Base-by-base conservation (phyloP, 768 basidiomycete genomes). In the Rubroboletus satanas region DNA sequence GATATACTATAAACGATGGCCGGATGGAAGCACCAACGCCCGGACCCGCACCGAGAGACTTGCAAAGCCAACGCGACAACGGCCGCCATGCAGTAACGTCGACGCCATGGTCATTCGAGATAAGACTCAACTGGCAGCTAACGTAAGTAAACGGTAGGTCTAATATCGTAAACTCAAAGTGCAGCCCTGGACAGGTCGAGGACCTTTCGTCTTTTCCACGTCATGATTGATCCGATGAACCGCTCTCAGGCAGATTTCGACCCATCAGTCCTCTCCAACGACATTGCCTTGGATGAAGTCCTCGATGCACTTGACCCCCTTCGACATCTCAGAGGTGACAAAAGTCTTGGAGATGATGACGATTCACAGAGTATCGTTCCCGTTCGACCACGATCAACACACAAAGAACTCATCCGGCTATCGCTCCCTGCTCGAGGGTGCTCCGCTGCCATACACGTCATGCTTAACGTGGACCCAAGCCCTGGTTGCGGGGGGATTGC, bases 401-500 rank as follows among this genome's bases (percentile, higher is more conserved):
- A 68, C 53, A 73, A 80, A 48, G 74, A 83, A 51, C 71, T 77
- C 9, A 70, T 83, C 60, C 70, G 71, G 7, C 71, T 87, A 46
- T 71, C 76, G 2, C 75, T 76, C 55, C 58, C 69, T 26, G 42
- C 52, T 10, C 31, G 9, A 38, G 51, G 28, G 15, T 32, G 46
- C 45, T 45, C 54, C 45, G 45, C 56, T 36, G 21, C 41, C 39
- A 50, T 63, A 55, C 56, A 53, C 45, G 53, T 87, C 53, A 55
- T 66, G 4, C 78, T 95, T 37, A 73, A 76, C 21, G 80, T 94
- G 4, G 91, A 95, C 67, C 84, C 92, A 8, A 77, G 84, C 41
- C 90, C 90, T 17, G 94, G 94, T 1, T 97, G 94, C 68, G 94
- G 94, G 14, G 94, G 94, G 5, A 81, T 94, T 37, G 85, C 90